A percentile compares a stretch with the other conserved stretches of the same genome.
Conservation (phyloP, 1,284 basidiomycete species). For the Somion occarium region DNA sequence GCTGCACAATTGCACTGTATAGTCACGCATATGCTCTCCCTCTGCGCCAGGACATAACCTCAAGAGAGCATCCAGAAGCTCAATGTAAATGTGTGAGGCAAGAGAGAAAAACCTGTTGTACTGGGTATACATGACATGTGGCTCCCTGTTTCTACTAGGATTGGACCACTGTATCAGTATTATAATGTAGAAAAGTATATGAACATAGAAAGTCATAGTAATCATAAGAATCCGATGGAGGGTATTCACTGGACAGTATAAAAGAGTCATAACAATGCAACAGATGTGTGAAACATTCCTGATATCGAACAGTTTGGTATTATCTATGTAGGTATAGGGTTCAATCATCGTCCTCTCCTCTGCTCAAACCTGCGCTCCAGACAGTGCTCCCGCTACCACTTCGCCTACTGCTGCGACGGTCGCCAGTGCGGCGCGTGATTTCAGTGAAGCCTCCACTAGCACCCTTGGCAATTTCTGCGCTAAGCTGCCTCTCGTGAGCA, state of each 20-base stretch:
- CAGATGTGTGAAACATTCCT: not conserved
- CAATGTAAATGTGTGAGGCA: too few species aligned
- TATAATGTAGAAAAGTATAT: not conserved
- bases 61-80: too few species aligned
- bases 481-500: slow-evolving; percentile 66
- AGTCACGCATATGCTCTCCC: too few species aligned
- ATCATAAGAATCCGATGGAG: not conserved
- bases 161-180: not conserved
- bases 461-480: slow-evolving; percentile 73
- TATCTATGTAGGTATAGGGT: not conserved
- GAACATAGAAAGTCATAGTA: not conserved
- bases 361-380: slow-evolving; percentile 78
- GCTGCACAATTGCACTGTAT: too few species aligned
- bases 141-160: not conserved
- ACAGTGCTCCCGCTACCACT: slow-evolving; percentile 71
- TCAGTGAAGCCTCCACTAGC: slow-evolving; percentile 73
- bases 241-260: too few species aligned
- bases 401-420: slow-evolving; percentile 49
- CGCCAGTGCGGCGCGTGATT: slow-evolving; percentile 44
- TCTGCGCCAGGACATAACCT: too few species aligned
- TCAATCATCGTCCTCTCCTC: slow-evolving; percentile 37
- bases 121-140: not conserved
- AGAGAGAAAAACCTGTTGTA: not conserved
- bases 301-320: not conserved
- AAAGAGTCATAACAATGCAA: not conserved